Percentiles rank a stretch among this genome's conserved stretches.
phyloP scores from a whole-genome alignment of 768 basidiomycete genomes.

The Hydnomerulius pinastri region DNA sequence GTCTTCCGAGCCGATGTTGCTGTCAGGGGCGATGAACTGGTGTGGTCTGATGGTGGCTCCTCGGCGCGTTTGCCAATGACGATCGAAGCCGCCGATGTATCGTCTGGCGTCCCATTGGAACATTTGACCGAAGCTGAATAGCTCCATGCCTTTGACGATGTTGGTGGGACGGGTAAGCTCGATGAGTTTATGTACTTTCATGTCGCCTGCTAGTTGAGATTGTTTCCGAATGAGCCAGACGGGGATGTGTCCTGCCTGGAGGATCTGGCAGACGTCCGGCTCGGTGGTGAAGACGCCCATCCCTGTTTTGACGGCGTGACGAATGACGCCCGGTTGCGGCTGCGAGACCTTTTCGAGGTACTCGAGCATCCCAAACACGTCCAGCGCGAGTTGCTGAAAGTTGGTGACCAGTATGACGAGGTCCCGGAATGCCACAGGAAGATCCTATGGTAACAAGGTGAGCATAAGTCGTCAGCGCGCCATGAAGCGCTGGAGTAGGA shows the following conservation, averaged over 20 bases:
- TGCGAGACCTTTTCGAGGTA: not conserved
- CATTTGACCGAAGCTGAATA: not conserved
- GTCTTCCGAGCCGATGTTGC: too few species aligned
- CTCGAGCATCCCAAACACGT: not conserved
- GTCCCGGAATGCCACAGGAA: not conserved
- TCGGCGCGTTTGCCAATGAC: not conserved
- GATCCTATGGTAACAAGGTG: not conserved
- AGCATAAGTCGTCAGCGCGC: too few species aligned
- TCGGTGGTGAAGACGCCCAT: not conserved
- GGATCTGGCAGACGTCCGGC: not conserved
- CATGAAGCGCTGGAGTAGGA: too few species aligned
- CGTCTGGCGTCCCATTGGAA: not conserved
- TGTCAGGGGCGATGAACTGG: too few species aligned
- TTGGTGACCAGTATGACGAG: not conserved
- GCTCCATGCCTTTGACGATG: not conserved
- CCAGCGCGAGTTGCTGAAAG: not conserved
- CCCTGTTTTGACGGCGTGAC: not conserved
- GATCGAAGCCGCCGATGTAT: not conserved
- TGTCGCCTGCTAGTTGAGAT: not conserved
- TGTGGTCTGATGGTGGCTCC: too few species aligned
- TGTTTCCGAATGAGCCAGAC: not conserved
- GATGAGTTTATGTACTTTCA: not conserved
- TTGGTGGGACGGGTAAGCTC: not conserved
- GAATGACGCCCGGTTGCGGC: not conserved
- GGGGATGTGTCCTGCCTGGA: not conserved